These are phyloP conservation scores for carrot (Daucus carota) DNA, from an alignment of 129 eudicot species.

Conservation along the genomic window DNA sequence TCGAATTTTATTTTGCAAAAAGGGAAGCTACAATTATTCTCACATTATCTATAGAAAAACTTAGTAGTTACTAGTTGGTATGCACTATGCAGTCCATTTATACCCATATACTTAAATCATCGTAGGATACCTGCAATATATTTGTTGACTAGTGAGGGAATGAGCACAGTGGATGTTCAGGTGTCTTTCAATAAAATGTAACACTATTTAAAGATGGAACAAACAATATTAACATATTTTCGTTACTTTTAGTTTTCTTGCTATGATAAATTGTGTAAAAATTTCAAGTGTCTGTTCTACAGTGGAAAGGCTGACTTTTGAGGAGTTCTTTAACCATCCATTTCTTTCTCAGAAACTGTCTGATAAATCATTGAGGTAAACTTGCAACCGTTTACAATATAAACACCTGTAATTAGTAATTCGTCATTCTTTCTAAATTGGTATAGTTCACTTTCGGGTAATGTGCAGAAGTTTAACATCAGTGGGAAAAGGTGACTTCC, in stretches of 20 bases:
- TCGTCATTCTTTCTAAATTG: conserved; percentile 6
- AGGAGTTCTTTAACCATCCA: conserved; percentile 78
- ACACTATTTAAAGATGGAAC: background rate
- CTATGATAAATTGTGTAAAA: background rate
- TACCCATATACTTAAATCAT: background rate
- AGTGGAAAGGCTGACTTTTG: conserved; percentile 89
- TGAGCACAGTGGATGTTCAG: background rate
- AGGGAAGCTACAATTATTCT: background rate
- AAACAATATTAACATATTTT: background rate
- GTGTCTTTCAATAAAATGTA: background rate
- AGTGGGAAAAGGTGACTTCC: conserved; percentile 30
- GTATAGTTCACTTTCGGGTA: conserved; percentile 3
- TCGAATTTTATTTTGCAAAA: background rate
- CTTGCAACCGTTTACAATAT: background rate
- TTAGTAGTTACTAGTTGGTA: no score
- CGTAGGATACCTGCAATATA: background rate
- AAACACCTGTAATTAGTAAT: background rate
- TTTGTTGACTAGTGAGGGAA: background rate
- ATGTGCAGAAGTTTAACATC: conserved; percentile 34
- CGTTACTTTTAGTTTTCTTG: background rate
- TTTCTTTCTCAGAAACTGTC: conserved; percentile 46
- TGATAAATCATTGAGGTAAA: conserved; percentile 41
- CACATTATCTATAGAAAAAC: background rate
- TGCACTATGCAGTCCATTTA: background rate
- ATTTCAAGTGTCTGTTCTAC: conserved; percentile 12